phyloP scores from a whole-genome alignment of 179 eudicot species.

The Vitellaria paradoxa region DNA sequence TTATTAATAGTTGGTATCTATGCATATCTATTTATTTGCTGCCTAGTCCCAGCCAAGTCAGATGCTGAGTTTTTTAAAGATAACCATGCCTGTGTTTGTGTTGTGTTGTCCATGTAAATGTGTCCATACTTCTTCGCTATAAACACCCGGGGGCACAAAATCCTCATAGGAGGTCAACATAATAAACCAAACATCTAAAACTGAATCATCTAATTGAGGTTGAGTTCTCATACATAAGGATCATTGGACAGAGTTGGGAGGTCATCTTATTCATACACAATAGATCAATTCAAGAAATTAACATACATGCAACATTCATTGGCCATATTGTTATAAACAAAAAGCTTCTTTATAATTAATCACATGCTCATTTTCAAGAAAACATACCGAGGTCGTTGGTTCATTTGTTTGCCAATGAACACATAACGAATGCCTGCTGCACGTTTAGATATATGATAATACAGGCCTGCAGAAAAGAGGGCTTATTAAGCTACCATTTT shows the following conservation, averaged over 20 bases:
- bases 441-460: conserved; percentile 93
- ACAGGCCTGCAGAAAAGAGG: conserved; percentile 59
- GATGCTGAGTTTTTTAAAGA: too few species aligned
- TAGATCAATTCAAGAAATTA: neutral
- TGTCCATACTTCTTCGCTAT: too few species aligned
- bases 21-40: too few species aligned
- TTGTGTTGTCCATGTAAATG: too few species aligned
- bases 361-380: neutral
- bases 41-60: too few species aligned
- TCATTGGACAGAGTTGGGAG: neutral
- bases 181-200: neutral
- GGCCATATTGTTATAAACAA: neutral
- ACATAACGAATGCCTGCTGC: conserved; percentile 93
- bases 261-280: neutral
- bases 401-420: conserved; percentile 85
- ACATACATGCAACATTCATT: conserved; percentile 1
- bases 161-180: neutral
- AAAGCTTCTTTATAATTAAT: neutral
- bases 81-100: too few species aligned
- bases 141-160: too few species aligned
- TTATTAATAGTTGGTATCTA: too few species aligned
- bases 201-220: neutral
- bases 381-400: conserved; percentile 88
- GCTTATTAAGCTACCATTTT: neutral
- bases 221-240: neutral